phyloP scores from a whole-genome alignment of 192 early-diverging fungal genomes.

The Gamsiella multidivaricata region DNA sequence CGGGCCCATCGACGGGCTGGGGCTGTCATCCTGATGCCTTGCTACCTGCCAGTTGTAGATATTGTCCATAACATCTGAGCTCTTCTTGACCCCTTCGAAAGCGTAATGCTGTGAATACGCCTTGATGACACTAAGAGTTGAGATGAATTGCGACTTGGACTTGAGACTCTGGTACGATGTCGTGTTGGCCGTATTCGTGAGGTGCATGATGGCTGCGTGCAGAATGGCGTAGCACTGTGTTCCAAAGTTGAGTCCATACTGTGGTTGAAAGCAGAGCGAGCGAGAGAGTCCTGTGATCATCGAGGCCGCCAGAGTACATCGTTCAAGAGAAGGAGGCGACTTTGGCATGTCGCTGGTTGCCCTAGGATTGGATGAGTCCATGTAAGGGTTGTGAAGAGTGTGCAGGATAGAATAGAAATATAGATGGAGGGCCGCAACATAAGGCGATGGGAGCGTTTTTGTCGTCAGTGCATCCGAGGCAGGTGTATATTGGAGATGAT shows the following conservation, averaged over 20 bases:
- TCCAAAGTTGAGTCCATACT: constrained; percentile 53
- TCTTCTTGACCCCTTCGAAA: constrained; percentile 54
- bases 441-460: constrained; percentile 41
- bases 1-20: constrained; percentile 22
- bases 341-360: constrained; percentile 50
- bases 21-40: constrained; percentile 50
- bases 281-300: constrained; percentile 50
- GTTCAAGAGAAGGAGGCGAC: constrained; percentile 39
- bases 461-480: constrained; percentile 34
- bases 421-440: constrained; percentile 56
- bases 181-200: constrained; percentile 52
- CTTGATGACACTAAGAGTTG: constrained; percentile 51
- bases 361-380: constrained; percentile 54
- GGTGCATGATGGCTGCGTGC: constrained; percentile 51
- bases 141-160: constrained; percentile 54
- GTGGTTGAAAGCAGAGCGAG: constrained; percentile 51
- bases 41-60: constrained; percentile 56
- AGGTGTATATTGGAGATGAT: constrained; percentile 63
- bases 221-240: constrained; percentile 51
- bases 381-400: constrained; percentile 65
- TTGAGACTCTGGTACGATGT: constrained; percentile 53
- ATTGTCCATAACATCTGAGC: constrained; percentile 52
- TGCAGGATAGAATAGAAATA: constrained; percentile 66
- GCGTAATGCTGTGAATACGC: constrained; percentile 52
- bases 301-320: constrained; percentile 46